These are phyloP conservation scores for Gracilaria caudata DNA, from an alignment of 23 red algal species.

Conservation along the genomic window DNA sequence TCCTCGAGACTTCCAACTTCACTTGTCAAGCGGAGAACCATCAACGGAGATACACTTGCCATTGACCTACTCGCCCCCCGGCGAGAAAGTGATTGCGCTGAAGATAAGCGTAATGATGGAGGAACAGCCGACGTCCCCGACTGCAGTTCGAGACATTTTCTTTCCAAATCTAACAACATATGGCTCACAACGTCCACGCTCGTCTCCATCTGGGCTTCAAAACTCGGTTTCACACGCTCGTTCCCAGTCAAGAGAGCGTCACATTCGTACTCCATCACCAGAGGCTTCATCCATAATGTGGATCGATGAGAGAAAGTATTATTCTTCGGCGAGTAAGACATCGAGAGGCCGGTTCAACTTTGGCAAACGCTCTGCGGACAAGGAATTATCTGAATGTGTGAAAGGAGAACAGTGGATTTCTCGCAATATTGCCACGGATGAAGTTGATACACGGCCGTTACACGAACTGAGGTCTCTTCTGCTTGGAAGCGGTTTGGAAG, in stretches of 20 bases:
- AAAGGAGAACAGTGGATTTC: neutral
- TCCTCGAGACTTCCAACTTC: neutral
- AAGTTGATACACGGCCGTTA: neutral
- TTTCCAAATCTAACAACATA: neutral
- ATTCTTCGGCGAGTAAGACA: neutral
- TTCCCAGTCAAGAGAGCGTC: neutral
- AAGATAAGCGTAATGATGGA: slow-evolving; percentile 11
- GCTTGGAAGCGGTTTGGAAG: neutral
- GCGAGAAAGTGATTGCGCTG: neutral
- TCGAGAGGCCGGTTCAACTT: neutral
- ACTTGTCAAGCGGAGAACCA: slow-evolving; percentile 9
- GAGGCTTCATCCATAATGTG: neutral
- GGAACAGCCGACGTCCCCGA: slow-evolving; percentile 21
- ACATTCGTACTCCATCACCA: slow-evolving; percentile 1
- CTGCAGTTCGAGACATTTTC: neutral
- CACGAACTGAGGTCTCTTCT: neutral
- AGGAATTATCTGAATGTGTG: no score
- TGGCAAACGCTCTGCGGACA: neutral
- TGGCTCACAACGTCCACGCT: neutral
- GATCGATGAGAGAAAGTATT: neutral
- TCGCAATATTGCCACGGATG: neutral
- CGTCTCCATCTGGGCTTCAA: neutral
- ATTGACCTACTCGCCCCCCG: neutral
- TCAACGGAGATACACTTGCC: slow-evolving; percentile 3
- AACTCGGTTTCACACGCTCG: neutral